Evolutionary conservation across 176 grass and related monocot species (phyloP).

Genomic region (Musa acuminata): DNA sequence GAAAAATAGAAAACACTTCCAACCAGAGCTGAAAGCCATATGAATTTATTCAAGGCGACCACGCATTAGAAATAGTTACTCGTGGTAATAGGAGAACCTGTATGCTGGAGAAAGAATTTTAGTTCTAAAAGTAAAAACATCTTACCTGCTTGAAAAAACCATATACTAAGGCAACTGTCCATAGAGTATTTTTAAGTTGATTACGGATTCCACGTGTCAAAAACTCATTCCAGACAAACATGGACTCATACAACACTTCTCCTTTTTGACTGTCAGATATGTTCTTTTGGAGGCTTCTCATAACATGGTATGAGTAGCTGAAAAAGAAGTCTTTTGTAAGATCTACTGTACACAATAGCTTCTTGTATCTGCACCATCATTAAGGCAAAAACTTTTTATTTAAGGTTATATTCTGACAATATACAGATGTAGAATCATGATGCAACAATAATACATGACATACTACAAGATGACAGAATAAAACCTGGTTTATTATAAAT

Average conservation of each 20-base stretch:
- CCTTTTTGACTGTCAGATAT: conserved; percentile 42
- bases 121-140: conserved; percentile 1
- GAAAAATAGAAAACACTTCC: too few species aligned
- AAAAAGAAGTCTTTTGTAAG: conserved; percentile 96
- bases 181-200: conserved; percentile 46
- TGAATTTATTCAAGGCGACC: background rate
- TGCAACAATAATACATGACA: background rate
- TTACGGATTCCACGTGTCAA: conserved; percentile 51
- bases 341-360: conserved; percentile 66
- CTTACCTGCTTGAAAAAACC: conserved; percentile 92
- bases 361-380: conserved; percentile 64
- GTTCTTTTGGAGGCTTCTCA: conserved; percentile 90
- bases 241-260: conserved; percentile 56
- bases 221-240: conserved; percentile 92
- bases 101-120: background rate
- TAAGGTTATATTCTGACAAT: background rate
- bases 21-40: too few species aligned
- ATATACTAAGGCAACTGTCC: conserved; percentile 81
- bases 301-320: conserved; percentile 77
- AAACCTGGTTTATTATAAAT: background rate
- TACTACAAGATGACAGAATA: background rate
- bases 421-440: background rate
- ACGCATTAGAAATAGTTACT: background rate
- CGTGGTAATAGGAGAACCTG: background rate
- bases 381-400: conserved; percentile 4